These are phyloP conservation scores for Backusella liffmaniae DNA, from an alignment of 192 early-diverging fungal species.

Conservation along the genomic window DNA sequence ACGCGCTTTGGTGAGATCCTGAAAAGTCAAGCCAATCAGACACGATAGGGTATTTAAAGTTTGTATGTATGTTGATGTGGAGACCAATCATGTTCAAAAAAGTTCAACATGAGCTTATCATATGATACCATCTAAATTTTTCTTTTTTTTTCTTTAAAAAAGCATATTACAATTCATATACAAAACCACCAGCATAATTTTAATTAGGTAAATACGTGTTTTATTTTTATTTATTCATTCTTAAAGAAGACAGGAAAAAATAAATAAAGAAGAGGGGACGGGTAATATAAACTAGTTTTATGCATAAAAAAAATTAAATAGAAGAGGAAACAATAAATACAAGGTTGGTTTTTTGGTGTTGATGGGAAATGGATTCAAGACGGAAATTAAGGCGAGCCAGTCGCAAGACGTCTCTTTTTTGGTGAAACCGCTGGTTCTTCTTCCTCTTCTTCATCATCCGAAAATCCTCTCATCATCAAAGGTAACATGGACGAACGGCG, in stretches of 20 bases:
- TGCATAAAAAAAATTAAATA: neutral
- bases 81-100: neutral
- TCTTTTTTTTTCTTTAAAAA: neutral
- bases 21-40: neutral
- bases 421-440: neutral
- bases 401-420: slow-evolving; percentile 14
- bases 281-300: neutral
- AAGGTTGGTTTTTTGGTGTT: neutral
- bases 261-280: neutral
- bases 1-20: neutral
- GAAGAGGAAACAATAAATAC: neutral
- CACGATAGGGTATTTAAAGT: neutral
- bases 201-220: neutral
- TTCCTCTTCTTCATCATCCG: slow-evolving; percentile 4
- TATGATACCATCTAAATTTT: neutral
- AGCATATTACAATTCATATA: neutral
- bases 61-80: neutral
- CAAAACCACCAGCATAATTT: neutral
- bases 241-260: neutral
- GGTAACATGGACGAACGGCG: neutral
- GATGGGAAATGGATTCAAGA: neutral
- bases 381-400: neutral
- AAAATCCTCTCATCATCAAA: slow-evolving; percentile 11
- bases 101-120: neutral
- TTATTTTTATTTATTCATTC: neutral